These are phyloP conservation scores for Phytophthora hibernalis DNA, from an alignment of 352 stramenopile genomes.

Conservation along the genomic window DNA sequence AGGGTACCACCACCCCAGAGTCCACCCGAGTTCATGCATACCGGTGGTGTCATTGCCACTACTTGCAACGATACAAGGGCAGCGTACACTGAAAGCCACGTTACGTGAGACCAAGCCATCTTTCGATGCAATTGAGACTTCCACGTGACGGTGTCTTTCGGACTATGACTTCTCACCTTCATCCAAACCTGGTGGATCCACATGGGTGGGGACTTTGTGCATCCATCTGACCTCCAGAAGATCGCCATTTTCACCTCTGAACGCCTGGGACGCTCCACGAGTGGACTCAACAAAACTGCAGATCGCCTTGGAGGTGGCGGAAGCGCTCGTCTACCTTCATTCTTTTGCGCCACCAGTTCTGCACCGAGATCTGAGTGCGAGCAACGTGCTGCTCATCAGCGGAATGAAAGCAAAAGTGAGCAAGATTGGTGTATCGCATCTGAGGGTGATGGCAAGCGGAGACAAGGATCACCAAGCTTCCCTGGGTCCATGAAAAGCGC, in stretches of 20 bases:
- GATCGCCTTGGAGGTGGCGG: conserved; percentile 53
- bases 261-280: conserved; percentile 21
- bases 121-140: conserved; percentile 12
- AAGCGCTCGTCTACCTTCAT: conserved; percentile 68
- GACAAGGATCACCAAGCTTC: conserved; percentile 20
- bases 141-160: conserved; percentile 15
- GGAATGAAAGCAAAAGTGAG: conserved; percentile 38
- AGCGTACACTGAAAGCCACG: conserved; percentile 1
- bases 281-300: conserved; percentile 47
- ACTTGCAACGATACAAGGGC: conserved; percentile 3
- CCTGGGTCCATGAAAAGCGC: conserved; percentile 43
- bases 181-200: conserved; percentile 5
- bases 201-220: conserved; percentile 19
- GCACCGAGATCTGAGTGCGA: conserved; percentile 62
- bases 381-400: conserved; percentile 53
- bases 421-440: conserved; percentile 29
- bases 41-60: conserved; percentile 24
- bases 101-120: conserved; percentile 12
- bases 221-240: conserved; percentile 12
- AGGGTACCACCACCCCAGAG: conserved; percentile 27
- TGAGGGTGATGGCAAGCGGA: conserved; percentile 2
- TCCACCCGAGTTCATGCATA: conserved; percentile 28
- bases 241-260: no score
- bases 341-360: conserved; percentile 56
- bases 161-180: conserved; percentile 13